phyloP scores from a whole-genome alignment of 345 rosid genomes.

The Eucalyptus curtisii region DNA sequence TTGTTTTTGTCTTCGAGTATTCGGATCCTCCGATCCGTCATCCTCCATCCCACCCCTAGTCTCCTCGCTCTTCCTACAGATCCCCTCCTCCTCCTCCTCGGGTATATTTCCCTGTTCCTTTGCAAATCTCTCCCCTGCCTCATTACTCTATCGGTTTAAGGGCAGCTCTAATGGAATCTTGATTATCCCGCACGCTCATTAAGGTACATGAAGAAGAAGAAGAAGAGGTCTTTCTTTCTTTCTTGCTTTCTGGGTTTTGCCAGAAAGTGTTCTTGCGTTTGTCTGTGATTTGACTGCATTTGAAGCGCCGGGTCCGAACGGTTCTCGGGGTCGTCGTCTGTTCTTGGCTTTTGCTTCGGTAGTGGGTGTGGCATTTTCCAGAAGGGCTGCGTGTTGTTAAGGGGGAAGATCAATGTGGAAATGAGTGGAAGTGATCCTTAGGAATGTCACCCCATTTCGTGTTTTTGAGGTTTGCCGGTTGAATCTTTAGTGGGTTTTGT shows the following conservation, averaged over 20 bases:
- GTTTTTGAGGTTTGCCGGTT: neutral
- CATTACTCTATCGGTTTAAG: neutral
- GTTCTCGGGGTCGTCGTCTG: neutral
- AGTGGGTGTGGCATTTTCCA: neutral
- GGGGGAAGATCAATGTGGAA: neutral
- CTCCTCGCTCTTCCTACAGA: neutral
- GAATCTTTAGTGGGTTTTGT: neutral
- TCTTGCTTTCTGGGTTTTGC: neutral
- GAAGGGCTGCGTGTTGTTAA: neutral
- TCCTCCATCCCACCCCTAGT: neutral
- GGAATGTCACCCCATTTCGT: neutral
- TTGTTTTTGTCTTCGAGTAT: neutral
- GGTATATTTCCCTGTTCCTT: neutral
- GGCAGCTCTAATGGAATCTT: neutral
- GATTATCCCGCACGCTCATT: neutral
- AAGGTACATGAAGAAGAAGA: neutral
- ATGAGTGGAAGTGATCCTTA: neutral
- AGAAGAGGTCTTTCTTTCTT: neutral
- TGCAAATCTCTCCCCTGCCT: neutral
- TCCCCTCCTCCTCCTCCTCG: neutral
- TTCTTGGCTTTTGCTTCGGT: neutral
- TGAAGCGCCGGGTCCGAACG: neutral
- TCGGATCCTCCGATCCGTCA: neutral
- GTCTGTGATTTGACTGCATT: neutral
- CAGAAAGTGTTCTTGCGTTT: neutral